Base-by-base conservation (phyloP, 2,329 filamentous ascomycete species). In the Trichoderma oligosporum region DNA sequence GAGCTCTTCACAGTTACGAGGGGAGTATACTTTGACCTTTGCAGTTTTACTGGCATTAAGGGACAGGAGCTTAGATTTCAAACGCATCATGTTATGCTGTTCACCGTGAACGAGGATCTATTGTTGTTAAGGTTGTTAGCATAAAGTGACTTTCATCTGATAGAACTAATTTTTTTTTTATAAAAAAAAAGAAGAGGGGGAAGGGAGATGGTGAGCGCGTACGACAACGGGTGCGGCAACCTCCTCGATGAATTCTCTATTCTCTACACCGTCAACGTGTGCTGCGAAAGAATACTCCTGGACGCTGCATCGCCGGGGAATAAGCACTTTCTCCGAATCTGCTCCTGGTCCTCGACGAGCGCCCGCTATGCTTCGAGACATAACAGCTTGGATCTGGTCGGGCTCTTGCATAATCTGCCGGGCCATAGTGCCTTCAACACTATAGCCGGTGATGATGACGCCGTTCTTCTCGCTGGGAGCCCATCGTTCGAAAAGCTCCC, bases 371-470 rank as follows among this genome's bases (percentile, higher is more conserved):
- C 83, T 84, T 57, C 88, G 80, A 39, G 86, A 91, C 86, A 96
- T 97, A 66, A 97, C 88, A 0, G 93, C 93, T 59, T 91, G 91
- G 58, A 99, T 97, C 66, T 91, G 87, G 60, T 97, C 92, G 0
- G 94, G 94, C 69, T 97, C 94, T 63, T 93, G 90, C 75, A 97
- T 87, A 61, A 99, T 89, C 66, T 94, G 86, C 72, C 96, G 93
- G 3, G 91, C 94, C 93, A 99, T 97, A 0, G 94, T 99, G 5
- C 94, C 94, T 73, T 99, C 94, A 7, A 99, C 93, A 60, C 91
- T 97, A 75, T 99, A 99, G 69, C 94, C 94, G 0, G 94, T 99
- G 72, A 99, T 96, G 65, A 99, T 89, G 41, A 99, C 91, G n/a
- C 93, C 94, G 68, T 99, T 99, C 71, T 94, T 92, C 61, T 94